Percentiles rank a stretch among this genome's conserved stretches.
Evolutionary conservation across 192 early-diverging fungal genomes (phyloP).

Genomic region (Dissophora globulifera): DNA sequence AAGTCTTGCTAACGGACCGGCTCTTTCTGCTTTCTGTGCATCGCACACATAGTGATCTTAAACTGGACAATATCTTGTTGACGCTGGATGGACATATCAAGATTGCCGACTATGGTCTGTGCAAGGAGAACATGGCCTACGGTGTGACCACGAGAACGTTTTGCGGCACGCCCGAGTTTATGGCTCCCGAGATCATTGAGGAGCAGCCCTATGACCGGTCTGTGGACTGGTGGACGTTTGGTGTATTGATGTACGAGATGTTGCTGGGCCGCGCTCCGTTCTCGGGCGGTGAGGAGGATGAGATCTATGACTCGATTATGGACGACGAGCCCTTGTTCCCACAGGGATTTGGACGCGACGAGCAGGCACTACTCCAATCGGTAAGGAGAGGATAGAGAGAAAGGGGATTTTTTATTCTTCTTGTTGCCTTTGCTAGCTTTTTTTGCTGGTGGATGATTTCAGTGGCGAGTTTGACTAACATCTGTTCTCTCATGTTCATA

Average conservation of each 20-base stretch:
- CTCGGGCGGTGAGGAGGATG: conserved; percentile 84
- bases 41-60: conserved; percentile 87
- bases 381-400: too few species aligned
- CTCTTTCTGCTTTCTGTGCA: conserved; percentile 17
- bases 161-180: conserved; percentile 90
- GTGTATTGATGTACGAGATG: conserved; percentile 72
- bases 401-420: too few species aligned
- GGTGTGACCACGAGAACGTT: conserved; percentile 78
- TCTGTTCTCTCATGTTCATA: too few species aligned
- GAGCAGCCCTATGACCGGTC: conserved; percentile 83
- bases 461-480: too few species aligned
- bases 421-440: too few species aligned
- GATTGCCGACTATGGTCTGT: conserved; percentile 88
- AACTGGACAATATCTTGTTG: conserved; percentile 85
- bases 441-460: too few species aligned
- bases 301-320: conserved; percentile 87
- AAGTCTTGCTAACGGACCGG: too few species aligned
- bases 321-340: conserved; percentile 83
- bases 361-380: conserved; percentile 72
- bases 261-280: conserved; percentile 82
- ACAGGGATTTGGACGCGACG: conserved; percentile 71
- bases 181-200: conserved; percentile 86
- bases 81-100: conserved; percentile 85
- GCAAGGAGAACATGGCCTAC: conserved; percentile 82
- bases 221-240: conserved; percentile 88